These are phyloP conservation scores for Chytriomyces confervae DNA, from an alignment of 192 early-diverging fungal species.

Conservation along the genomic window DNA sequence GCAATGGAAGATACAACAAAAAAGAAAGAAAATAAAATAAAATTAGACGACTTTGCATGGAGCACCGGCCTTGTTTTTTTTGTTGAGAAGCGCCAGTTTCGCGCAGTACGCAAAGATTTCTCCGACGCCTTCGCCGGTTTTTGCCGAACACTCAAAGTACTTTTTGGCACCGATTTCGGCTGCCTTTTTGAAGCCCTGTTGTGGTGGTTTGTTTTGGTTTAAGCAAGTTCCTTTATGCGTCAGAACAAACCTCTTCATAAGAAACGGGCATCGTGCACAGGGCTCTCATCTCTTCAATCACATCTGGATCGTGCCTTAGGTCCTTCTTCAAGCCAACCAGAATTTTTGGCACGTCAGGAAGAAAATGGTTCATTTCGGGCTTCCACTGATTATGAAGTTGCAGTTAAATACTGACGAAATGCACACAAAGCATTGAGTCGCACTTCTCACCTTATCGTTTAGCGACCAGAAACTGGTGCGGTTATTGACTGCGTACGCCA, in stretches of 20 bases:
- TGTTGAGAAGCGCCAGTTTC: constrained; percentile 52
- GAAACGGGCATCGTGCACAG: constrained; percentile 18
- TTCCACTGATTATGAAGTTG: constrained; percentile 64
- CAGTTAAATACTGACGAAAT: background rate
- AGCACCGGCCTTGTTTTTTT: constrained; percentile 16
- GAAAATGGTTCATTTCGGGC: constrained; percentile 83
- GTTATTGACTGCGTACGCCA: constrained; percentile 84
- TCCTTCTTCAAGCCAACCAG: constrained; percentile 66
- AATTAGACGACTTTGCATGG: constrained; percentile 24
- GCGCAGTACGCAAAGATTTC: constrained; percentile 72
- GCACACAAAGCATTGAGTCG: background rate
- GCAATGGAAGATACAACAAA: too few species aligned
- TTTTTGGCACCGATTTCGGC: constrained; percentile 74
- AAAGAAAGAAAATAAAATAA: too few species aligned
- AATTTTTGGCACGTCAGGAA: constrained; percentile 75
- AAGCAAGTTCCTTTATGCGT: background rate
- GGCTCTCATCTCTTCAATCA: constrained; percentile 36
- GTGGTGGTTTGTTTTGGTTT: background rate
- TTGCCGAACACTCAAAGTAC: constrained; percentile 85
- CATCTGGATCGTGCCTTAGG: constrained; percentile 45
- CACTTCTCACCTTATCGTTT: constrained; percentile 56
- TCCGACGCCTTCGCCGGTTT: constrained; percentile 70
- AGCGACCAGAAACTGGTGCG: constrained; percentile 85
- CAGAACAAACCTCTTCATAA: constrained; percentile 30
- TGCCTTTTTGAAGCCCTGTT: constrained; percentile 70